Conservation (phyloP, 2,329 filamentous ascomycete species). For the Didymella glomerata region DNA sequence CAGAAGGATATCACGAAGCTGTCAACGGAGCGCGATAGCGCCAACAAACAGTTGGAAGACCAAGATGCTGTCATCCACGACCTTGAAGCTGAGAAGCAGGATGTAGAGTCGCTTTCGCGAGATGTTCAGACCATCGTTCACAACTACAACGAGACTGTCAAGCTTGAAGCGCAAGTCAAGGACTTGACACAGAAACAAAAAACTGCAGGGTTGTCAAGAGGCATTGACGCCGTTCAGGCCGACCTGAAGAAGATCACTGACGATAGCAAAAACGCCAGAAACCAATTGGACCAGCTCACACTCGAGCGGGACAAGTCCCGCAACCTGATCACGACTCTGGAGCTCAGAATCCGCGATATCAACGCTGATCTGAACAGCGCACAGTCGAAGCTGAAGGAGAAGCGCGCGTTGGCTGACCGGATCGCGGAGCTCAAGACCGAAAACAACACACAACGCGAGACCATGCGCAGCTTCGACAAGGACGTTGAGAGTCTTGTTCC, state of each 20-base stretch:
- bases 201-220: constrained; percentile 69
- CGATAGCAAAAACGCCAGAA: constrained; percentile 70
- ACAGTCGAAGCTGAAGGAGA: constrained; percentile 81
- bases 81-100: constrained; percentile 70
- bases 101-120: constrained; percentile 78
- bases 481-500: constrained; percentile 79
- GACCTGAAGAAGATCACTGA: constrained; percentile 73
- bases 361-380: constrained; percentile 75
- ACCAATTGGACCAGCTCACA: constrained; percentile 70
- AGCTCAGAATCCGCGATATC: constrained; percentile 79
- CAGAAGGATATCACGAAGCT: constrained; percentile 69
- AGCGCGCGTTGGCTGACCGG: constrained; percentile 72
- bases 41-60: constrained; percentile 60
- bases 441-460: constrained; percentile 72
- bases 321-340: constrained; percentile 72
- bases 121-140: constrained; percentile 79
- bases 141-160: constrained; percentile 74
- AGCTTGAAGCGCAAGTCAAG: constrained; percentile 76
- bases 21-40: constrained; percentile 46
- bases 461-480: constrained; percentile 73
- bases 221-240: constrained; percentile 84
- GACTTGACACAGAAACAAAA: constrained; percentile 80
- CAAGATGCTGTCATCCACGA: constrained; percentile 74
- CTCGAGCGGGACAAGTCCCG: constrained; percentile 76
- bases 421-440: constrained; percentile 77